Evolutionary conservation across 495 filamentous ascomycete species (phyloP).

Genomic region (Penicillium fimorum): DNA sequence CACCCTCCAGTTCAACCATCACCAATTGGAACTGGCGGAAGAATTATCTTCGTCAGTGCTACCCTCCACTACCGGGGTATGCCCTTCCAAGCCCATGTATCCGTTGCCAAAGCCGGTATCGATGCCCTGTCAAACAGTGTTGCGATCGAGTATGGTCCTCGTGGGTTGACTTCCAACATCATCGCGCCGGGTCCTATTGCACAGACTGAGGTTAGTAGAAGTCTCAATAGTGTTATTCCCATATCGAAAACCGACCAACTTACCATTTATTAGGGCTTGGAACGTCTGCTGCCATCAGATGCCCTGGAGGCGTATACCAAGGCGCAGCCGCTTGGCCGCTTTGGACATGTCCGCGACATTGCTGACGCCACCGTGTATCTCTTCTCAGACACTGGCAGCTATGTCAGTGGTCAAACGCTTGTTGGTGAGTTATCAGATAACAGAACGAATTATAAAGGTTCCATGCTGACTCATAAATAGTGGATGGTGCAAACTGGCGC

Average conservation of each 20-base stretch:
- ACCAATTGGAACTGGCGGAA: conserved; percentile 64
- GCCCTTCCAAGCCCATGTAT: conserved; percentile 81
- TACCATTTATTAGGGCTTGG: conserved; percentile 33
- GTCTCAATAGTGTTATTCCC: neutral
- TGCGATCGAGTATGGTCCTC: conserved; percentile 83
- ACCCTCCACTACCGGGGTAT: conserved; percentile 85
- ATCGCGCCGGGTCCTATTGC: conserved; percentile 78
- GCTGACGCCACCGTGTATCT: conserved; percentile 89
- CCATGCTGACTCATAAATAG: conserved; percentile 21
- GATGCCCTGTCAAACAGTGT: conserved; percentile 75
- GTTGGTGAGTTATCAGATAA: conserved; percentile 50
- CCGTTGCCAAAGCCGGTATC: conserved; percentile 86
- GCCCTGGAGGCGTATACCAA: conserved; percentile 30
- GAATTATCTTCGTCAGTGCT: conserved; percentile 84
- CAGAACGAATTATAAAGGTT: neutral
- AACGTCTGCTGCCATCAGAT: conserved; percentile 42
- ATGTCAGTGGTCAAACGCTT: conserved; percentile 72
- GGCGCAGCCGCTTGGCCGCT: conserved; percentile 65
- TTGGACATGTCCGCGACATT: conserved; percentile 82
- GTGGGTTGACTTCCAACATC: conserved; percentile 85
- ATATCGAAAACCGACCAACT: neutral
- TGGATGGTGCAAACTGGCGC: conserved; percentile 49
- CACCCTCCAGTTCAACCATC: conserved; percentile 32
- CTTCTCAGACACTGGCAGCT: conserved; percentile 79
- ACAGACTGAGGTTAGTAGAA: conserved; percentile 52